Evolutionary conservation across 2,329 filamentous ascomycete species (phyloP).

Genomic region (Aspergillus calidoustus): DNA sequence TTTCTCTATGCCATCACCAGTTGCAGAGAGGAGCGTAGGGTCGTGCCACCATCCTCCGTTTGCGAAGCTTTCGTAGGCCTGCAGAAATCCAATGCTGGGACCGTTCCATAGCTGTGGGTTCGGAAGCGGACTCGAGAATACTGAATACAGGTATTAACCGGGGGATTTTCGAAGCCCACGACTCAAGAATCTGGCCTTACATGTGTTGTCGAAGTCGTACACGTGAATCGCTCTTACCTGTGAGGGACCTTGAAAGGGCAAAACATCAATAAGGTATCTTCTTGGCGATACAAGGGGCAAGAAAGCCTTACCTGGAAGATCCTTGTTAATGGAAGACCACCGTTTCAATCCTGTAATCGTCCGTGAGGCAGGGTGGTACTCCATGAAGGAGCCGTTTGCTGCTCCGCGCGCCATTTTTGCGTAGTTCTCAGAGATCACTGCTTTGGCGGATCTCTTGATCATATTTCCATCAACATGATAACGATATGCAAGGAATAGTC

Average conservation of each 20-base stretch:
- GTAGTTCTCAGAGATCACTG: constrained; percentile 38
- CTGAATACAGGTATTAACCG: constrained; percentile 49
- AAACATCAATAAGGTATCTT: background rate
- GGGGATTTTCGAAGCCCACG: background rate
- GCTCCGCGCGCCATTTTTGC: constrained; percentile 32
- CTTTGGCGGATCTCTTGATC: constrained; percentile 38
- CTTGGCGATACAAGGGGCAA: background rate
- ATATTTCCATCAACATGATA: constrained; percentile 28
- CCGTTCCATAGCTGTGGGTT: constrained; percentile 87
- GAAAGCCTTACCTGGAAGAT: constrained; percentile 65
- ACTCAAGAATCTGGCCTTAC: constrained; percentile 54
- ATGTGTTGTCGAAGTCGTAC: constrained; percentile 97
- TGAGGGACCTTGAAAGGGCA: constrained; percentile 55
- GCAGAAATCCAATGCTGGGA: constrained; percentile 75
- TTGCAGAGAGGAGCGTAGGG: constrained; percentile 79
- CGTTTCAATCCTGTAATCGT: constrained; percentile 78
- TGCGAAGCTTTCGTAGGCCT: constrained; percentile 74
- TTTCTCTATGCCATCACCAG: constrained; percentile 77
- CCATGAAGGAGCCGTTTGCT: constrained; percentile 32
- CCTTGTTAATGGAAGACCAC: constrained; percentile 79
- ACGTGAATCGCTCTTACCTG: constrained; percentile 82
- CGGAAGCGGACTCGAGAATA: constrained; percentile 89
- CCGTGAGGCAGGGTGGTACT: constrained; percentile 34
- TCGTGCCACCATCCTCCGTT: constrained; percentile 99
- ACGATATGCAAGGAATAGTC: background rate